Evolutionary conservation across 1,284 basidiomycete genomes (phyloP).

Genomic region (Gymnopus androsaceus): DNA sequence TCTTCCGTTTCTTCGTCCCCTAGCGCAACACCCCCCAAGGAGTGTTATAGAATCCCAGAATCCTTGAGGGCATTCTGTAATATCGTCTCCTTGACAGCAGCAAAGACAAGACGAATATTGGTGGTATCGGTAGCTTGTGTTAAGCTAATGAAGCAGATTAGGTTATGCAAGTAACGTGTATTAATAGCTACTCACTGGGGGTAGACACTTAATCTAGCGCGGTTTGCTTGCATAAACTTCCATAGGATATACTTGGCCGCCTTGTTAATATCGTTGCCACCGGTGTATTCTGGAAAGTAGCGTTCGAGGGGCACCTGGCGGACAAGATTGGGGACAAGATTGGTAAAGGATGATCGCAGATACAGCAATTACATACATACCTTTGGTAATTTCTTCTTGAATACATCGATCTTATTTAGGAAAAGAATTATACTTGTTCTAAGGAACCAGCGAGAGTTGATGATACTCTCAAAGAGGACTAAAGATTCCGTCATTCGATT

Average conservation of each 20-base stretch:
- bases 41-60: slow-evolving; percentile 67
- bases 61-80: slow-evolving; percentile 86
- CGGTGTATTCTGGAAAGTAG: slow-evolving; percentile 95
- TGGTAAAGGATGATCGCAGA: background rate
- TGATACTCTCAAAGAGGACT: slow-evolving; percentile 91
- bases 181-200: slow-evolving; percentile 71
- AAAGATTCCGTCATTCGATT: slow-evolving; percentile 96
- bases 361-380: slow-evolving; percentile 32
- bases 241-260: slow-evolving; percentile 97
- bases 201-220: slow-evolving; percentile 86
- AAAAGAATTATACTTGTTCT: slow-evolving; percentile 92
- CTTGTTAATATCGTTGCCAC: slow-evolving; percentile 94
- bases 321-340: background rate
- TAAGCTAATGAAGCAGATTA: slow-evolving; percentile 44
- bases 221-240: slow-evolving; percentile 95
- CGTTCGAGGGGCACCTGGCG: slow-evolving; percentile 76
- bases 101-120: slow-evolving; percentile 90
- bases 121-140: slow-evolving; percentile 82
- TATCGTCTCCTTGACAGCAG: slow-evolving; percentile 98
- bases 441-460: slow-evolving; percentile 98
- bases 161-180: slow-evolving; percentile 4
- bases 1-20: background rate
- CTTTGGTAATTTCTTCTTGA: slow-evolving; percentile 91
- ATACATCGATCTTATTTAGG: slow-evolving; percentile 95
- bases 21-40: background rate